Percentiles rank a stretch among this genome's conserved stretches.
Conservation (phyloP, 495 filamentous ascomycete genomes). For the Aspergillus cavernicola region DNA sequence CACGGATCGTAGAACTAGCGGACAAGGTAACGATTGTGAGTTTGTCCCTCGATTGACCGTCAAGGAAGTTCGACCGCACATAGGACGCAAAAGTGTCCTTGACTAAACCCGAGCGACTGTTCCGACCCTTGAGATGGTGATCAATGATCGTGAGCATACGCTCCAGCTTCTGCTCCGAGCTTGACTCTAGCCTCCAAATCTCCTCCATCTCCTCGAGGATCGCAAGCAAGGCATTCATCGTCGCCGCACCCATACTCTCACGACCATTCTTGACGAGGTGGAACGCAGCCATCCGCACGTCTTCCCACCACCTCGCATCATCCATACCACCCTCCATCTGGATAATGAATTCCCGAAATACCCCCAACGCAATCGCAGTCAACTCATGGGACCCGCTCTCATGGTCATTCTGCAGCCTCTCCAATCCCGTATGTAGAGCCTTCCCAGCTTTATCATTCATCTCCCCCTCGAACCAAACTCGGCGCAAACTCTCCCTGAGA, state of each 20-base stretch:
- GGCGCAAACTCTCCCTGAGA: conserved; percentile 50
- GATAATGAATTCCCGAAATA: conserved; percentile 41
- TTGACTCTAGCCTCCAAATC: conserved; percentile 7
- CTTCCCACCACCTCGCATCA: conserved; percentile 46
- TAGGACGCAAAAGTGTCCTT: conserved; percentile 35
- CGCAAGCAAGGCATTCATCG: conserved; percentile 46
- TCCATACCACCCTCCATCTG: conserved; percentile 17
- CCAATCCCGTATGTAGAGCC: conserved; percentile 43
- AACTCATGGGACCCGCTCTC: conserved; percentile 56
- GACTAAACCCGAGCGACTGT: conserved; percentile 22
- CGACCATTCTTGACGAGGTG: conserved; percentile 61
- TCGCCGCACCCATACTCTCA: conserved; percentile 61
- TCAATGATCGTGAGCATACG: conserved; percentile 28
- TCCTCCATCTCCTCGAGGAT: conserved; percentile 39
- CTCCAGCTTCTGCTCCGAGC: conserved; percentile 25
- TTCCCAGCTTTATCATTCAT: conserved; percentile 36
- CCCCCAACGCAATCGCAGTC: conserved; percentile 43
- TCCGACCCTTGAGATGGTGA: conserved; percentile 28
- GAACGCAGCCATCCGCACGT: conserved; percentile 56
- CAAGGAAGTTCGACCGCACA: conserved; percentile 25
- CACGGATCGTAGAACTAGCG: conserved; percentile 56
- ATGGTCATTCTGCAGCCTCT: conserved; percentile 47
- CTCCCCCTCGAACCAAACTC: conserved; percentile 54
- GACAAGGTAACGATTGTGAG: conserved; percentile 56
- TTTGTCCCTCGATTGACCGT: conserved; percentile 18